Evolutionary conservation across 805 yeast genomes (phyloP).

Genomic region (Kazachstania taianensis): DNA sequence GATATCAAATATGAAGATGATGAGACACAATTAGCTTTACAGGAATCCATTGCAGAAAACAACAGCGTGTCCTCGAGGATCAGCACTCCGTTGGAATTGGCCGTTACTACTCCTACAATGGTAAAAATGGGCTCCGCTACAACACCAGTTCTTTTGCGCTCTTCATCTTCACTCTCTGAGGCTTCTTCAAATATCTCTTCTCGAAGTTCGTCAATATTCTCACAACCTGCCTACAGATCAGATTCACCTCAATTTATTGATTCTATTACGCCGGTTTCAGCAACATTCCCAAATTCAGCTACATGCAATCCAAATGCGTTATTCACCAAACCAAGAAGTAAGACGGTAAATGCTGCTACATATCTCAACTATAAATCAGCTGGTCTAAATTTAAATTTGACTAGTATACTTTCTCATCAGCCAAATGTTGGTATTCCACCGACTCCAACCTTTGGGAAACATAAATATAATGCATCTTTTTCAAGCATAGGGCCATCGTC

Average conservation of each 20-base stretch:
- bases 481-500: slow-evolving; percentile 2
- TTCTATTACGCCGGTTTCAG: slow-evolving; percentile 5
- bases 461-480: slow-evolving; percentile 4
- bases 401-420: no score
- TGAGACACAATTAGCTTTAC: neutral
- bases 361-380: no score
- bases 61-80: neutral
- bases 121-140: neutral
- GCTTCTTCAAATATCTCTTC: slow-evolving; percentile 5
- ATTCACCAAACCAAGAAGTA: neutral
- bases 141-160: slow-evolving; percentile 3
- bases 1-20: slow-evolving; percentile 3
- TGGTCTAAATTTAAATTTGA: no score
- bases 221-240: slow-evolving; percentile 2
- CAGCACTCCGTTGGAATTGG: slow-evolving; percentile 1
- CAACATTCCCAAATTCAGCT: slow-evolving; percentile 2
- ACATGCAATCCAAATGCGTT: no score
- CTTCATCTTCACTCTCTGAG: slow-evolving; percentile 2
- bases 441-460: slow-evolving; percentile 3
- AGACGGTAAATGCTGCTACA: neutral
- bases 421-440: no score
- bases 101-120: neutral
- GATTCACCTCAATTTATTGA: slow-evolving; percentile 8
- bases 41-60: neutral
- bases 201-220: slow-evolving; percentile 8